Evolutionary conservation across 441 rosid genomes (phyloP).

Genomic region (Aleurites moluccanus): DNA sequence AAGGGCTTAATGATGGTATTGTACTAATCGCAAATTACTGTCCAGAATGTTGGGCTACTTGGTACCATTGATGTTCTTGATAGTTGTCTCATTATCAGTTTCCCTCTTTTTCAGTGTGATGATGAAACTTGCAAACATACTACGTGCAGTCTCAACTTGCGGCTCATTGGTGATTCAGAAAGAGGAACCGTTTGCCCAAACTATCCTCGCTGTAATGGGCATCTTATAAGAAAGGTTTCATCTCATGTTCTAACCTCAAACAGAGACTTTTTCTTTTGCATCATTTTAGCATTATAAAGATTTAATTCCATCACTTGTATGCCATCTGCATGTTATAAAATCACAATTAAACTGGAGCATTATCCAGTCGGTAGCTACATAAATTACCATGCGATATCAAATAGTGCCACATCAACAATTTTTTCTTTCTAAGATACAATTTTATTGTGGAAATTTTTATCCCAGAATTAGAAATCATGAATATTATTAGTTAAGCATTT

Average conservation of each 20-base stretch:
- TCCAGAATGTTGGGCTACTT: background rate
- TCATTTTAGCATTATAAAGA: background rate
- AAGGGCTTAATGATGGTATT: constrained; percentile 91
- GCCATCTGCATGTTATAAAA: background rate
- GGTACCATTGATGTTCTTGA: background rate
- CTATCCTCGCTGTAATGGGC: constrained; percentile 88
- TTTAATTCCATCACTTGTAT: too few relatives aligned
- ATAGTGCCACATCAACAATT: too few relatives aligned
- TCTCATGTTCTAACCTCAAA: background rate
- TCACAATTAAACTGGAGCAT: background rate
- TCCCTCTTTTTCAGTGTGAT: constrained; percentile 63
- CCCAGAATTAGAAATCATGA: too few relatives aligned
- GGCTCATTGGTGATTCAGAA: constrained; percentile 77
- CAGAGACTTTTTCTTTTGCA: too few relatives aligned
- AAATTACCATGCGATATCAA: background rate
- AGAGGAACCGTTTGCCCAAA: constrained; percentile 91
- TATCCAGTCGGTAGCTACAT: background rate
- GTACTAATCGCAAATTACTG: background rate
- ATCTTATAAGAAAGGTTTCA: constrained; percentile 70
- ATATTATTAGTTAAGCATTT: too few relatives aligned
- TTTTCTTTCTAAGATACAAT: too few relatives aligned
- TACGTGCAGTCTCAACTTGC: constrained; percentile 62
- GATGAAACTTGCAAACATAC: constrained; percentile 90
- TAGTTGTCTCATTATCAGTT: constrained; percentile 8
- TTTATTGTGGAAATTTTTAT: too few relatives aligned